Evolutionary conservation across 441 rosid genomes (phyloP).

Genomic region (Pelargonium citronellum): DNA sequence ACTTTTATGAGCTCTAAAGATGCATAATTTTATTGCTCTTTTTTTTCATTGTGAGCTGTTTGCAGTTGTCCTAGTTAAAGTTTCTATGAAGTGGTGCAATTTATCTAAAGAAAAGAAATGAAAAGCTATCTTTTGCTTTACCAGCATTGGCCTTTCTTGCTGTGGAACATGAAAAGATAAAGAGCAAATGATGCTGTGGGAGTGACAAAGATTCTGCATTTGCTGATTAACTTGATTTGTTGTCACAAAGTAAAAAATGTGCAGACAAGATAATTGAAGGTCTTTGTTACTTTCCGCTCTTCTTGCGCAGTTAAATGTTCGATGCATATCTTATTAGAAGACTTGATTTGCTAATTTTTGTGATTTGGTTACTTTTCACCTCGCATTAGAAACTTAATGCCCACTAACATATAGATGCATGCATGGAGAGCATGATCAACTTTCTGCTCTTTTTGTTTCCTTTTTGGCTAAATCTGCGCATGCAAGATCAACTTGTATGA

Average conservation of each 20-base stretch:
- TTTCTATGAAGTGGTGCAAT: constrained; percentile 15
- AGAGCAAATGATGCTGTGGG: constrained; percentile 5
- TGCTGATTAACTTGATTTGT: constrained; percentile 17
- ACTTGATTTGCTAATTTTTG: neutral
- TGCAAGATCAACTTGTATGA: neutral
- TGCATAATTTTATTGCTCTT: neutral
- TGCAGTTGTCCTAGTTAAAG: constrained; percentile 22
- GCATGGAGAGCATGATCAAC: neutral
- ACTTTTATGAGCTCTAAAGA: constrained; percentile 10
- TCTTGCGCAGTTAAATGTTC: neutral
- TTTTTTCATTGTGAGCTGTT: constrained; percentile 12
- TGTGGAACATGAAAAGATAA: constrained; percentile 17
- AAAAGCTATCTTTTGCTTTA: constrained; percentile 23
- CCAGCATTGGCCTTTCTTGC: constrained; percentile 9
- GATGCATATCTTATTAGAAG: neutral
- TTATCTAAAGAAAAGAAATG: constrained; percentile 17
- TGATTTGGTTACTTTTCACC: neutral
- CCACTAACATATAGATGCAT: neutral
- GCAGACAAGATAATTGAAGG: constrained; percentile 11
- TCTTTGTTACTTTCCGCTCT: constrained; percentile 2
- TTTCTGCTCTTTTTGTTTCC: constrained; percentile 5
- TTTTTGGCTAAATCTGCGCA: constrained; percentile 6
- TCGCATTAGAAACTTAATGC: neutral
- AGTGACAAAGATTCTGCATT: constrained; percentile 23
- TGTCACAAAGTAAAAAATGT: constrained; percentile 27